phyloP scores from a whole-genome alignment of 164 flowering plant genomes.

The Magnolia sinica region DNA sequence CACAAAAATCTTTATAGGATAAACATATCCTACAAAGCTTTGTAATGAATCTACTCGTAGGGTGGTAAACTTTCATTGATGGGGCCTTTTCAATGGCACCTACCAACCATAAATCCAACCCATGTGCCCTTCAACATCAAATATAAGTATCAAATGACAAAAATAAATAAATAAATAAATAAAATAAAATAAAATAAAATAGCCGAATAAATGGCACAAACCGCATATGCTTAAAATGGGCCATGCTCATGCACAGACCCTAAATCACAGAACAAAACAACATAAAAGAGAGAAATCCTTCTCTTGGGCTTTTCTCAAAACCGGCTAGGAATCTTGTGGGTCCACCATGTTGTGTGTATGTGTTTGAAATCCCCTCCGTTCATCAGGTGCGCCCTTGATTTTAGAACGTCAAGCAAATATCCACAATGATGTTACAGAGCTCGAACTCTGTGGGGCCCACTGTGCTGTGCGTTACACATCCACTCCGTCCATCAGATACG shows the following conservation, averaged over 20 bases:
- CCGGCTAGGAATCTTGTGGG: background rate
- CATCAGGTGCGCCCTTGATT: too few species aligned
- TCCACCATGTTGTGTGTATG: too few species aligned
- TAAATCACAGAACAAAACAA: background rate
- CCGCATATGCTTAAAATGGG: background rate
- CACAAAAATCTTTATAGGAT: too few species aligned
- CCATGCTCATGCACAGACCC: background rate
- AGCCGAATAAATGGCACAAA: background rate
- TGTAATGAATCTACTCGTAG: too few species aligned
- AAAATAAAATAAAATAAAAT: background rate
- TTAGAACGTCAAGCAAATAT: too few species aligned
- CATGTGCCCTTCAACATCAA: slow-evolving; percentile 1
- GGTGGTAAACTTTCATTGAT: background rate
- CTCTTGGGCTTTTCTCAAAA: background rate
- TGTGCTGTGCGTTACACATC: too few species aligned
- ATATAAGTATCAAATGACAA: background rate
- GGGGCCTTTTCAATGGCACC: background rate
- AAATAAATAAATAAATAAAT: background rate
- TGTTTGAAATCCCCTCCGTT: too few species aligned
- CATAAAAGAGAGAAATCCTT: background rate
- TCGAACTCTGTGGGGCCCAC: too few species aligned
- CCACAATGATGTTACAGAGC: too few species aligned
- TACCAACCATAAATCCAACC: slow-evolving; percentile 1
- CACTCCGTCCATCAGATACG: too few species aligned
- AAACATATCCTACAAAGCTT: too few species aligned